These are phyloP conservation scores for Scedosporium boydii DNA, from an alignment of 2,329 filamentous ascomycete species.

Conservation along the genomic window DNA sequence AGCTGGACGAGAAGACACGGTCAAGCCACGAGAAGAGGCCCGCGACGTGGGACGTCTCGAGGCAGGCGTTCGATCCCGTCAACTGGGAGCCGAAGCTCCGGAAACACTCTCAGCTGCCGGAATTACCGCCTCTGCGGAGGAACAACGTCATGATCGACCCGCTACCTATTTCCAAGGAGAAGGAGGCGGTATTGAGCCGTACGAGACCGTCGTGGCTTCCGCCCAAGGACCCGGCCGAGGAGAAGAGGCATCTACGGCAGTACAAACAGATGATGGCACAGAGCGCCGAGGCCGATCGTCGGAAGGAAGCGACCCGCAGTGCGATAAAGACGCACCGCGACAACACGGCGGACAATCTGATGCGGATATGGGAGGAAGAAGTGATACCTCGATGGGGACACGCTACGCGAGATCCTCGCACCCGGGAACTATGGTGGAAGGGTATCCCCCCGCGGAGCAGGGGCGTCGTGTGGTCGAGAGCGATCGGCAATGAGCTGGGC, in stretches of 20 bases:
- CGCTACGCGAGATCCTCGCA: constrained; percentile 58
- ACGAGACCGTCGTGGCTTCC: constrained; percentile 79
- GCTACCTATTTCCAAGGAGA: constrained; percentile 75
- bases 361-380: constrained; percentile 65
- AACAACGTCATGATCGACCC: constrained; percentile 79
- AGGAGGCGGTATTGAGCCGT: constrained; percentile 71
- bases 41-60: constrained; percentile 11
- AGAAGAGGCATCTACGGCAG: constrained; percentile 77
- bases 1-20: constrained; percentile 31
- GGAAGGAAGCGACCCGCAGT: constrained; percentile 42
- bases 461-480: constrained; percentile 58
- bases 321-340: constrained; percentile 45
- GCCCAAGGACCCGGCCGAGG: constrained; percentile 81
- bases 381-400: constrained; percentile 68
- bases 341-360: constrained; percentile 41
- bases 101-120: constrained; percentile 43
- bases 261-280: constrained; percentile 75
- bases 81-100: constrained; percentile 15
- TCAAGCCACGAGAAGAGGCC: constrained; percentile 8
- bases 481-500: constrained; percentile 65
- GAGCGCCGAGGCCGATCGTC: constrained; percentile 50
- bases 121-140: constrained; percentile 59
- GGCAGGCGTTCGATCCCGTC: constrained; percentile 10
- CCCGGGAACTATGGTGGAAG: constrained; percentile 73
- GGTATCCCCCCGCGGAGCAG: constrained; percentile 64